Percentiles rank a stretch among this genome's conserved stretches.
Evolutionary conservation across 1,284 basidiomycete genomes (phyloP).

Genomic region (Apiotrichum akiyoshidainum): DNA sequence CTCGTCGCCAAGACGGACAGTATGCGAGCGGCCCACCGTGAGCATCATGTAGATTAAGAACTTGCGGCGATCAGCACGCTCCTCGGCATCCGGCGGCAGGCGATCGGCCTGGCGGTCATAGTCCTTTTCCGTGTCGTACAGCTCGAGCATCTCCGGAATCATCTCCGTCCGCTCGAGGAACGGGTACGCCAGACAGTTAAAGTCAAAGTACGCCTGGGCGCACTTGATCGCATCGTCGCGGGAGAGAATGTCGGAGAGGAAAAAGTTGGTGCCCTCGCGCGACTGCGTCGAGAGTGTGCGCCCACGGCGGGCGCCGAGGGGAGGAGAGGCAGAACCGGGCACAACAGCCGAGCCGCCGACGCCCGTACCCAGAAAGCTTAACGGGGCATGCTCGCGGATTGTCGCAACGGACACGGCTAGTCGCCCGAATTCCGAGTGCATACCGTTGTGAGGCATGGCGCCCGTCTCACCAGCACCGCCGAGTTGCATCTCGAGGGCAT

Average conservation of each 20-base stretch:
- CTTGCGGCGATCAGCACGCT: conserved; percentile 22
- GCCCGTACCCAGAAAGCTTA: not conserved
- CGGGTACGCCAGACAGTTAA: conserved; percentile 31
- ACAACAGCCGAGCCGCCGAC: not conserved
- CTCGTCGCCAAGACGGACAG: conserved; percentile 25
- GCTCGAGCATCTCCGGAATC: conserved; percentile 23
- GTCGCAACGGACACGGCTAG: conserved; percentile 1
- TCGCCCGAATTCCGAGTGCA: conserved; percentile 14
- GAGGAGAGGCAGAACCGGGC: not conserved
- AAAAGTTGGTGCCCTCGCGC: not conserved
- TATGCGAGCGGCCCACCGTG: conserved; percentile 26
- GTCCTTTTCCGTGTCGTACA: conserved; percentile 18
- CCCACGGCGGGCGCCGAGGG: not conserved
- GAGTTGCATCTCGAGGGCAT: conserved; percentile 32
- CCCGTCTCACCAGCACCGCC: conserved; percentile 7
- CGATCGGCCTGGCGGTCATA: not conserved
- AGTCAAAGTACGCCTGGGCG: conserved; percentile 27
- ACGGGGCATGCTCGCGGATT: conserved; percentile 7
- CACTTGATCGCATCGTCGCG: conserved; percentile 25
- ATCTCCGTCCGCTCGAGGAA: conserved; percentile 28
- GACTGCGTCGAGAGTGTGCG: conserved; percentile 3
- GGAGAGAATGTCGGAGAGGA: conserved; percentile 6
- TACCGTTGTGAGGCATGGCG: not conserved
- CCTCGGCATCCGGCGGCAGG: not conserved
- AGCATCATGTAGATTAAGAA: conserved; percentile 38